These are phyloP conservation scores for Ustilaginoidea virens DNA, from an alignment of 2,329 filamentous ascomycete species.

Conservation along the genomic window DNA sequence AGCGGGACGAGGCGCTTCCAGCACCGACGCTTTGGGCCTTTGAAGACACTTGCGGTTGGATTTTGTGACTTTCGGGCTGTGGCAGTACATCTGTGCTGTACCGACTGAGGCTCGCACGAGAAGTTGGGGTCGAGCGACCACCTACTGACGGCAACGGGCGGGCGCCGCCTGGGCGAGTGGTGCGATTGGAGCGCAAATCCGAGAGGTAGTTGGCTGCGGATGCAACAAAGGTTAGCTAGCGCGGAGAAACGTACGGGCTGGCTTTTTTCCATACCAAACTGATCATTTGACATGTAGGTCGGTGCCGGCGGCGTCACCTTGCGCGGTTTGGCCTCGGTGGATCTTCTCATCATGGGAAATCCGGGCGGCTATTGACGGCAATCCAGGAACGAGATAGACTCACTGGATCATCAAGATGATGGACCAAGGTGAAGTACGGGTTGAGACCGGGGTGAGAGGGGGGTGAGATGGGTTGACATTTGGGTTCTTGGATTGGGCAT, in stretches of 20 bases:
- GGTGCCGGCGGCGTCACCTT: conserved; percentile 47
- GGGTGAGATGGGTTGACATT: too few relatives aligned
- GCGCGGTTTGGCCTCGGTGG: conserved; percentile 22
- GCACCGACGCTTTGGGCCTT: conserved; percentile 24
- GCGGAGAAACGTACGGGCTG: neutral
- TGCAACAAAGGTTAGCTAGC: conserved; percentile 3
- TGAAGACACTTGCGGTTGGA: conserved; percentile 13
- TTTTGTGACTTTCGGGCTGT: conserved; percentile 10
- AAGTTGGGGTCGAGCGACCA: conserved; percentile 13
- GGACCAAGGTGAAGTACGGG: neutral
- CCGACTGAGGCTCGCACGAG: conserved; percentile 15
- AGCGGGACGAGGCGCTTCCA: conserved; percentile 33
- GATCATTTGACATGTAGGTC: conserved; percentile 50
- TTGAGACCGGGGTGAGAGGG: neutral
- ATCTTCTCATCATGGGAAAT: conserved; percentile 12
- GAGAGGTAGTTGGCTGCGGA: conserved; percentile 53
- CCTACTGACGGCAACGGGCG: conserved; percentile 39
- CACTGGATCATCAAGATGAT: neutral
- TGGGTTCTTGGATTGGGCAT: too few relatives aligned
- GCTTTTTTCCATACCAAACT: conserved; percentile 39
- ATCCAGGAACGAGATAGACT: neutral
- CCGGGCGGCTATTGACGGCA: neutral
- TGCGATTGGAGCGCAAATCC: conserved; percentile 52
- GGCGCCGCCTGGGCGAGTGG: conserved; percentile 54
- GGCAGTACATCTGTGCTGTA: conserved; percentile 17